A percentile compares a stretch with the other conserved stretches of the same genome.
Evolutionary conservation across 75 land plant genomes (phyloP).

Genomic region (Selaginella moellendorffii): DNA sequence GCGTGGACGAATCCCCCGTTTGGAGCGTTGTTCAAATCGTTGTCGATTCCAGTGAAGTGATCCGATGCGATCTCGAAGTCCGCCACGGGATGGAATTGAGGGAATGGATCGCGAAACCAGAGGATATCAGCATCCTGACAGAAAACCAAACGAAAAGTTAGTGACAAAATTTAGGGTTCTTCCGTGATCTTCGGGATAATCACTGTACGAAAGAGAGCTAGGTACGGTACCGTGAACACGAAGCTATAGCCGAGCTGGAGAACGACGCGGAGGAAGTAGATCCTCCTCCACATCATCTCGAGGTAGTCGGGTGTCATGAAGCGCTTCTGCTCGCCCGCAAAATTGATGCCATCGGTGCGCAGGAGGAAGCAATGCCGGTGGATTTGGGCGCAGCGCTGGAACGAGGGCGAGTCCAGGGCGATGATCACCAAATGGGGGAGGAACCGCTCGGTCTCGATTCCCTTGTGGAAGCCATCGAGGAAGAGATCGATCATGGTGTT

Average conservation of each 20-base stretch:
- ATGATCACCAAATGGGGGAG: slow-evolving; percentile 57
- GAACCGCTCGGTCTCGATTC: slow-evolving; percentile 30
- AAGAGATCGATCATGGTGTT: slow-evolving; percentile 52
- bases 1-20: slow-evolving; percentile 12
- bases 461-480: slow-evolving; percentile 50
- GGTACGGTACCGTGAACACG: slow-evolving; percentile 75
- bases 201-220: too few relatives aligned
- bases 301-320: slow-evolving; percentile 29
- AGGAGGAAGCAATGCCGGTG: slow-evolving; percentile 39
- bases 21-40: not conserved
- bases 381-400: slow-evolving; percentile 20
- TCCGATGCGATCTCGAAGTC: slow-evolving; percentile 13
- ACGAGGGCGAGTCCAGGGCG: slow-evolving; percentile 52
- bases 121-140: slow-evolving; percentile 16
- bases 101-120: slow-evolving; percentile 14
- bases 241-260: slow-evolving; percentile 50
- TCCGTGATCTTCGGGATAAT: too few relatives aligned
- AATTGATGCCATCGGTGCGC: slow-evolving; percentile 28
- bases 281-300: slow-evolving; percentile 47
- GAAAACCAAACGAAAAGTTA: too few relatives aligned
- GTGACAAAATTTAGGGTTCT: too few relatives aligned
- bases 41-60: not conserved
- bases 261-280: slow-evolving; percentile 36
- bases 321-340: slow-evolving; percentile 22
- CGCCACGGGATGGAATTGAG: not conserved